Conservation (phyloP, 148 eudicot species). For the Bassia scoparia region DNA sequence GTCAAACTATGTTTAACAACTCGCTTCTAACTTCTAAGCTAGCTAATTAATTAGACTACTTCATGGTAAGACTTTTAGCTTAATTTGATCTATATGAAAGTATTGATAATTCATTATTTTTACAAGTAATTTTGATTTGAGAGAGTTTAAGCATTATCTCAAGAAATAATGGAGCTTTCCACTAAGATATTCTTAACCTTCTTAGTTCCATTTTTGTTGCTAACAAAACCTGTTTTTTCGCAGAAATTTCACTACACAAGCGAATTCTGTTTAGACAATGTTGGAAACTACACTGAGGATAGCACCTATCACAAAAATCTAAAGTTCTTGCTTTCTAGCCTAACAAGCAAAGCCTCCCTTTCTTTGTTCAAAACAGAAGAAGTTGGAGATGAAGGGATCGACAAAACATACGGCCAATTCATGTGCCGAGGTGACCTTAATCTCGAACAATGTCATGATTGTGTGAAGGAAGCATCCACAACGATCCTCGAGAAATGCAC, state of each 20-base stretch:
- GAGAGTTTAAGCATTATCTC: background rate
- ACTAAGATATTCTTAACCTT: background rate
- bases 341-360: background rate
- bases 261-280: background rate
- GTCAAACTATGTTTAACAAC: background rate
- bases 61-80: too few species aligned
- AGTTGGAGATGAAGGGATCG: conserved; percentile 6
- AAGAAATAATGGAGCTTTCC: background rate
- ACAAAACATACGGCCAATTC: conserved; percentile 9
- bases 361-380: background rate
- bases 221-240: background rate
- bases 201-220: background rate
- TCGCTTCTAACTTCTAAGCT: too few species aligned
- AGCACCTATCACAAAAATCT: conserved; percentile 18
- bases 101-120: too few species aligned
- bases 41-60: background rate
- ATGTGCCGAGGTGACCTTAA: conserved; percentile 23
- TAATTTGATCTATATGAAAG: too few species aligned
- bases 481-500: background rate
- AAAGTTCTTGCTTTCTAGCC: background rate
- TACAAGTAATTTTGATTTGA: too few species aligned
- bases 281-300: conserved; percentile 12
- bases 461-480: background rate
- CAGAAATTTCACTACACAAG: background rate
- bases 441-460: conserved; percentile 14